Conservation (phyloP, 2,329 filamentous ascomycete genomes). For the Triangularia setosa region DNA sequence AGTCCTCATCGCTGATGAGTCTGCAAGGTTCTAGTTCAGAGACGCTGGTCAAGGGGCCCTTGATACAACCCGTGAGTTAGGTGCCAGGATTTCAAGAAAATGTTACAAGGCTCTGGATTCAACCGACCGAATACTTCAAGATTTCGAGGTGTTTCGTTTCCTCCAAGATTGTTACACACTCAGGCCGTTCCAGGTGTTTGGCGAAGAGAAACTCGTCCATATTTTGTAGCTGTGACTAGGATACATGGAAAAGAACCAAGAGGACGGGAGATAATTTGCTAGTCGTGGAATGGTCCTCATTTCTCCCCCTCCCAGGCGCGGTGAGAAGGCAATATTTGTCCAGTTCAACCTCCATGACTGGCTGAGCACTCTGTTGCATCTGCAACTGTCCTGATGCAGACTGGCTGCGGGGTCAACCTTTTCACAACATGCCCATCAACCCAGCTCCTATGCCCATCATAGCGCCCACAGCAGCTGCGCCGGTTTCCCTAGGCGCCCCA, state of each 20-base stretch:
- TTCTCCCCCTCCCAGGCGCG: neutral
- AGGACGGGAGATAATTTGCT: neutral
- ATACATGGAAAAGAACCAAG: neutral
- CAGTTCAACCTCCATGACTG: neutral
- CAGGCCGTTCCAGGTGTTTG: neutral
- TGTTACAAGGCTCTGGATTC: too few species aligned
- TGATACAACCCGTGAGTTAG: too few species aligned
- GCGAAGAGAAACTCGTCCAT: neutral
- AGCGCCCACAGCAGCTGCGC: neutral
- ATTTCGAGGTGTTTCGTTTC: neutral
- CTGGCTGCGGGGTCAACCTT: neutral
- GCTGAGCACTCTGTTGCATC: neutral
- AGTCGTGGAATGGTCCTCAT: neutral
- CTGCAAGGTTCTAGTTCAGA: too few species aligned
- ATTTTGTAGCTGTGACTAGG: neutral
- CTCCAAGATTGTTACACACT: neutral
- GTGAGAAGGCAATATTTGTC: neutral
- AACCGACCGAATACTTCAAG: neutral
- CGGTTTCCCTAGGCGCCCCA: neutral
- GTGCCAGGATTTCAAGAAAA: too few species aligned
- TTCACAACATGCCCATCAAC: neutral
- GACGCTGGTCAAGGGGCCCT: too few species aligned
- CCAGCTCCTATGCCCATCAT: neutral
- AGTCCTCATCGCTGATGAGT: too few species aligned
- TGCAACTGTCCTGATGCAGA: neutral